These are phyloP conservation scores for Aurinia saxatilis DNA, from an alignment of 345 rosid species.

Conservation along the genomic window DNA sequence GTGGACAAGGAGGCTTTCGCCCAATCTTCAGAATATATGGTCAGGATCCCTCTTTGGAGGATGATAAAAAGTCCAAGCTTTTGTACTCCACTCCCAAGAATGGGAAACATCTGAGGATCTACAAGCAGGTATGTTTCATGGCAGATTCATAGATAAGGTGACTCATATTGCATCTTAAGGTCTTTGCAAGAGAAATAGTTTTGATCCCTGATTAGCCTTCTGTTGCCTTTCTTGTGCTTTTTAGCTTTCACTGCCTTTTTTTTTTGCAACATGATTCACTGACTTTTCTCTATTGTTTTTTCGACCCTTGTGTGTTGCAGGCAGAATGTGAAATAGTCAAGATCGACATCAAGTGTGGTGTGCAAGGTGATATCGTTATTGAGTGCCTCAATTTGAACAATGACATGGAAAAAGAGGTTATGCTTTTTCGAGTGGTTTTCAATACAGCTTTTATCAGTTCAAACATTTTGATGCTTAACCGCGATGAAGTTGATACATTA, in stretches of 20 bases:
- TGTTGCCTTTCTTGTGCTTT: not conserved
- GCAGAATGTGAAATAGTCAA: slow-evolving; percentile 77
- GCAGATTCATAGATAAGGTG: too few species aligned
- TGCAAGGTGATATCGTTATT: slow-evolving; percentile 87
- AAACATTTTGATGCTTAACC: slow-evolving; percentile 87
- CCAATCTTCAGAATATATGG: slow-evolving; percentile 85
- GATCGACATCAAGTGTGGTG: slow-evolving; percentile 77
- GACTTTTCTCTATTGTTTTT: not conserved
- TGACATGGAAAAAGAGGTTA: slow-evolving; percentile 65
- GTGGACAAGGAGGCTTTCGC: slow-evolving; percentile 70
- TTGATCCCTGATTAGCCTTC: not conserved
- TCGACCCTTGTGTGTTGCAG: slow-evolving; percentile 38
- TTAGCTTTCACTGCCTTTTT: not conserved
- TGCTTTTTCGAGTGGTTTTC: slow-evolving; percentile 84
- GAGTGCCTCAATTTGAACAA: slow-evolving; percentile 77
- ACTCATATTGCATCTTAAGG: not conserved
- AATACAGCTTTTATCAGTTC: slow-evolving; percentile 93
- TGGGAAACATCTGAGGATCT: slow-evolving; percentile 50
- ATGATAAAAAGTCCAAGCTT: slow-evolving; percentile 51
- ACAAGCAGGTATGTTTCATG: slow-evolving; percentile 89
- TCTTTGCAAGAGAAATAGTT: not conserved
- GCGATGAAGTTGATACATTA: slow-evolving; percentile 75
- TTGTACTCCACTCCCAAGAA: slow-evolving; percentile 59
- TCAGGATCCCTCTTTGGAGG: slow-evolving; percentile 64
- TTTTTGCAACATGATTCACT: not conserved